Conservation (phyloP, 2,329 filamentous ascomycete genomes). For the Periglandula ipomoeae region DNA sequence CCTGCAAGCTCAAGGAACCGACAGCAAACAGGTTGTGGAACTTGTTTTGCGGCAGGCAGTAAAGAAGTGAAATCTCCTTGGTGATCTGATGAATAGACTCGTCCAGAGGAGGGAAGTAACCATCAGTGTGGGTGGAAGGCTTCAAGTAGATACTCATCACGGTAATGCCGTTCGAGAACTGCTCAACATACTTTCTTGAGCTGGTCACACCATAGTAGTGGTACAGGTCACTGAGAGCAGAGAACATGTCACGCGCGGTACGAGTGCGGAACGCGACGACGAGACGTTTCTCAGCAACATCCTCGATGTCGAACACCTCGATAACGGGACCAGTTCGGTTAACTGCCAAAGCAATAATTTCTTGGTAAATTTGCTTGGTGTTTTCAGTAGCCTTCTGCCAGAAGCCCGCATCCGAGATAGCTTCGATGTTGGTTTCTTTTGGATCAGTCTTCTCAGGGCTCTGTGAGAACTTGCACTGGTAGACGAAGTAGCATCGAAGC, state of each 20-base stretch:
- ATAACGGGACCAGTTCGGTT: constrained; percentile 86
- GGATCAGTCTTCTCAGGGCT: constrained; percentile 58
- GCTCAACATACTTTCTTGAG: constrained; percentile 94
- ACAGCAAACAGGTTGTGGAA: constrained; percentile 83
- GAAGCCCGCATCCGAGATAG: constrained; percentile 90
- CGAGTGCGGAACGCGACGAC: constrained; percentile 92
- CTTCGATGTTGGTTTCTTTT: constrained; percentile 78
- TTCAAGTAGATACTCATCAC: constrained; percentile 94
- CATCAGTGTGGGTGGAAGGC: constrained; percentile 51
- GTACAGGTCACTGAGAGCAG: constrained; percentile 88
- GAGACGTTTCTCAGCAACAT: constrained; percentile 81
- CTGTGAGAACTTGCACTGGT: constrained; percentile 86
- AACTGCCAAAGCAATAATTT: constrained; percentile 82
- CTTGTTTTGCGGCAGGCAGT: constrained; percentile 96
- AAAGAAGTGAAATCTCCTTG: constrained; percentile 93
- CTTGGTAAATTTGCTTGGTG: constrained; percentile 91
- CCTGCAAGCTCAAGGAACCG: constrained; percentile 82
- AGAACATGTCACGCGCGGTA: constrained; percentile 88
- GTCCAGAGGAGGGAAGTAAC: constrained; percentile 69
- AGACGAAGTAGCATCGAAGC: constrained; percentile 96
- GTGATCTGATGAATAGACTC: constrained; percentile 97
- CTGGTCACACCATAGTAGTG: constrained; percentile 98
- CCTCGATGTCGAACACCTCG: constrained; percentile 94
- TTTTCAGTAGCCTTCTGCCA: constrained; percentile 92
- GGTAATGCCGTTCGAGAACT: constrained; percentile 97